Percentiles rank a stretch among this genome's conserved stretches.
Evolutionary conservation across 495 filamentous ascomycete genomes (phyloP).

Genomic region (Lasiosphaeria ovina): DNA sequence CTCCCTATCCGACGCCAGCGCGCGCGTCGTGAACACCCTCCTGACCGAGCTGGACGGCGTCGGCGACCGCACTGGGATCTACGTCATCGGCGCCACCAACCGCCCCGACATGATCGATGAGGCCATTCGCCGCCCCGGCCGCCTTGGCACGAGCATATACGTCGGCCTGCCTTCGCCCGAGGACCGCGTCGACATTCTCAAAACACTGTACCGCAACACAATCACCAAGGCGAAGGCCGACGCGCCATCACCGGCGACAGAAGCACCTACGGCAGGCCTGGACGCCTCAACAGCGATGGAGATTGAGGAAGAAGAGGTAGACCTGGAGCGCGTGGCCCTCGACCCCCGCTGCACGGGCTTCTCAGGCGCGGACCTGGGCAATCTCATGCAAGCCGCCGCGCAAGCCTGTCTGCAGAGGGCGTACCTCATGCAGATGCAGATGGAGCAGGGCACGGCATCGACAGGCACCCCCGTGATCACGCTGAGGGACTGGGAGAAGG

Average conservation of each 20-base stretch:
- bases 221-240: conserved; percentile 37
- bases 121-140: conserved; percentile 89
- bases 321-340: conserved; percentile 60
- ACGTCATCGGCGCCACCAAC: conserved; percentile 94
- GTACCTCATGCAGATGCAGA: conserved; percentile 26
- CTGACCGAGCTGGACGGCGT: conserved; percentile 96
- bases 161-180: conserved; percentile 78
- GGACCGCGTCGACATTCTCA: conserved; percentile 83
- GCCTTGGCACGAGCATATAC: conserved; percentile 84
- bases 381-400: conserved; percentile 72
- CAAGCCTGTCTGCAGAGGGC: conserved; percentile 68
- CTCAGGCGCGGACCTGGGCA: conserved; percentile 85
- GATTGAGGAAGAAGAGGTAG: conserved; percentile 32
- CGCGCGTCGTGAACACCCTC: conserved; percentile 91
- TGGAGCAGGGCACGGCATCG: conserved; percentile 6
- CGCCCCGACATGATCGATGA: conserved; percentile 94
- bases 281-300: not conserved
- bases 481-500: conserved; percentile 74
- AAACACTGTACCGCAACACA: conserved; percentile 69
- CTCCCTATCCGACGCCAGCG: conserved; percentile 74
- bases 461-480: conserved; percentile 50
- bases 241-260: conserved; percentile 10
- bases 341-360: conserved; percentile 73
- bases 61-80: conserved; percentile 77
- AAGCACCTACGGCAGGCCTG: not conserved